Base-by-base conservation (phyloP, 179 eudicot genomes). In the Camellia oleifera region DNA sequence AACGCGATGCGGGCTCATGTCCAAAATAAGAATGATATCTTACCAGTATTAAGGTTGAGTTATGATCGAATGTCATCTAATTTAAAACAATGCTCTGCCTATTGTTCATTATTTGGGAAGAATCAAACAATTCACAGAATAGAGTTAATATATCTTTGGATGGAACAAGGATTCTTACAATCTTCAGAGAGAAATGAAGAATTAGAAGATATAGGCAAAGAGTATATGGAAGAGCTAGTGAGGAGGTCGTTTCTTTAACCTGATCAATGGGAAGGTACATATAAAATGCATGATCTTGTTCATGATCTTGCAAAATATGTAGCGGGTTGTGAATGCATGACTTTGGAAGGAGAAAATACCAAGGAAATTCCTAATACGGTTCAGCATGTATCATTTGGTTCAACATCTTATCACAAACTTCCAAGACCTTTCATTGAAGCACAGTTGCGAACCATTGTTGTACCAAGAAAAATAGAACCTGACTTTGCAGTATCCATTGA, bases 211-310 rank as follows among this genome's bases (percentile, higher is more conserved):
- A 63, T 71, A 15, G 69, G 77, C 14, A 62, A 78, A 63, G 71
- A 50, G n/a, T 78, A 78, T 76, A 60, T 79, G 15, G 20, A 42
- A 3, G 74, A 63, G 17, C 9, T 75, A 70, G 52, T 58, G n/a
- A 46, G 76, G 72, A 78, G 74, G 54, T 79, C 32, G n/a, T 79
- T 83, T 42, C 77, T 83, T 60, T 72, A 83, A 70, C 5, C 7
- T 0, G 52, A 48, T 6, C 3, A 54, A 66, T 79, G 42, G 18
- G 66, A 69, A 56, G 40, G 68, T 40, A 40, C 18, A 68, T 83
- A 44, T 23, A 83, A 79, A 69, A 79, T 83, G 66, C 85, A 79
- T 69, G 85, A 83, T 70, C 69, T 83, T 13, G 61, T 79, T 44
- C 82, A 75, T 45, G 82, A 75, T 46, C 79, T 83, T 40, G 79